Conservation (phyloP, 2,329 filamentous ascomycete species). For the Immersiporthe knoxdaviesiana region DNA sequence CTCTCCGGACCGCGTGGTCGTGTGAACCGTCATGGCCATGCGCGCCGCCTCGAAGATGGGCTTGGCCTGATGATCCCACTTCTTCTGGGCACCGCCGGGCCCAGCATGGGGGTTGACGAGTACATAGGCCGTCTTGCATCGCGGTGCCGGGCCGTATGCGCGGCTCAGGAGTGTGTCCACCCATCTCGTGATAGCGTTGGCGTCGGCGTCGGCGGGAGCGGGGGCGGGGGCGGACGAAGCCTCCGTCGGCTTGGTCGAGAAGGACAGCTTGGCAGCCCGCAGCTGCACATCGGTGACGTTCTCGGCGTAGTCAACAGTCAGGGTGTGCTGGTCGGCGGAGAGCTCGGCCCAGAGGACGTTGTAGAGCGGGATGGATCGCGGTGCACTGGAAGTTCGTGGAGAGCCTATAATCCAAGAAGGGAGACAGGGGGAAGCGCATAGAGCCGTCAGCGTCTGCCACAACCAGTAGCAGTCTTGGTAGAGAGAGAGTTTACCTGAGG, state of each 20-base stretch:
- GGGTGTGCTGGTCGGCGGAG: slow-evolving; percentile 49
- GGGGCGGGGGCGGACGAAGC: too few relatives aligned
- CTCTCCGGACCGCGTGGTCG: slow-evolving; percentile 74
- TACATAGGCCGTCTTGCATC: slow-evolving; percentile 79
- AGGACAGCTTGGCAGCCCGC: slow-evolving; percentile 62
- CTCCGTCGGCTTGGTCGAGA: slow-evolving; percentile 38
- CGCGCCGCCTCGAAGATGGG: slow-evolving; percentile 83
- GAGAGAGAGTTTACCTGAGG: slow-evolving; percentile 13
- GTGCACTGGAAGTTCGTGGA: slow-evolving; percentile 25
- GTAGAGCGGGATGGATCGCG: slow-evolving; percentile 68
- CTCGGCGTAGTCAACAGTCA: slow-evolving; percentile 75
- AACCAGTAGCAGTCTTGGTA: background rate
- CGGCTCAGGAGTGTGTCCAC: slow-evolving; percentile 65
- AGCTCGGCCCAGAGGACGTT: slow-evolving; percentile 83
- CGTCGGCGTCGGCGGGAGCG: slow-evolving; percentile 40
- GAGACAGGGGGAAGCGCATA: background rate
- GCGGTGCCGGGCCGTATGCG: slow-evolving; percentile 71
- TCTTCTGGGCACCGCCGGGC: slow-evolving; percentile 72
- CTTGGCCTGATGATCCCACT: slow-evolving; percentile 75
- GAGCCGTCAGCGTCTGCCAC: background rate
- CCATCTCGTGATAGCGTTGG: slow-evolving; percentile 58
- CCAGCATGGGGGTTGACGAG: slow-evolving; percentile 91
- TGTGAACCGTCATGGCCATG: slow-evolving; percentile 74
- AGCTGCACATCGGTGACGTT: slow-evolving; percentile 62
- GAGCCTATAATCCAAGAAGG: background rate